phyloP scores from a whole-genome alignment of 768 basidiomycete genomes.

The Arthromyces matolae region DNA sequence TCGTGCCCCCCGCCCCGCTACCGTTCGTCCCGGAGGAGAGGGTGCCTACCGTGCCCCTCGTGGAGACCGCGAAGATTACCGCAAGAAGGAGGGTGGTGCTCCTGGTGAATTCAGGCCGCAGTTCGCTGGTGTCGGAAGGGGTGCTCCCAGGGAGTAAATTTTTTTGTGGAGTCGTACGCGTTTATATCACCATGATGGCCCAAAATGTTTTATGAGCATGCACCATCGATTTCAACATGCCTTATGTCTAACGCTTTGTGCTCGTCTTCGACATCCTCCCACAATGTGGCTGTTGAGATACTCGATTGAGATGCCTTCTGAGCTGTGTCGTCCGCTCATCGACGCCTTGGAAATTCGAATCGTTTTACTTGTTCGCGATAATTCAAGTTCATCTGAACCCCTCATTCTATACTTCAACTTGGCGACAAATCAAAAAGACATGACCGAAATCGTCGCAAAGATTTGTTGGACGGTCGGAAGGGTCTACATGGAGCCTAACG shows the following conservation, averaged over 20 bases:
- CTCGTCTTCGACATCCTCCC: background rate
- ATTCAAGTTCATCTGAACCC: no score
- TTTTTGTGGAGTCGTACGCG: constrained; percentile 12
- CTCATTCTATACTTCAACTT: no score
- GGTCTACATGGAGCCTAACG: no score
- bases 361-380: background rate
- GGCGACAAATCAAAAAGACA: no score
- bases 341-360: background rate
- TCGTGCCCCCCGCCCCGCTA: constrained; percentile 80
- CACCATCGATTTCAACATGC: constrained; percentile 14
- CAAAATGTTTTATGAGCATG: constrained; percentile 26
- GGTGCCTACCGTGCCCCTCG: constrained; percentile 87
- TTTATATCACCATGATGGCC: constrained; percentile 18
- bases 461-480: no score
- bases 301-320: no score
- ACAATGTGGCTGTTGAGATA: no score
- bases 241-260: constrained; percentile 2
- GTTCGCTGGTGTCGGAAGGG: constrained; percentile 87
- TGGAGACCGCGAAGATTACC: constrained; percentile 86
- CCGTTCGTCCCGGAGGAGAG: constrained; percentile 67
- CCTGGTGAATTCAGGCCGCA: constrained; percentile 87
- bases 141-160: constrained; percentile 68
- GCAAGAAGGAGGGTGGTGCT: constrained; percentile 87
- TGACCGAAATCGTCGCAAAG: no score
- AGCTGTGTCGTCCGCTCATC: no score